Evolutionary conservation across 371 early-diverging fungal species (phyloP), one percentile per base, ranked within the genome.

Genomic region (Apophysomyces sp.): DNA sequence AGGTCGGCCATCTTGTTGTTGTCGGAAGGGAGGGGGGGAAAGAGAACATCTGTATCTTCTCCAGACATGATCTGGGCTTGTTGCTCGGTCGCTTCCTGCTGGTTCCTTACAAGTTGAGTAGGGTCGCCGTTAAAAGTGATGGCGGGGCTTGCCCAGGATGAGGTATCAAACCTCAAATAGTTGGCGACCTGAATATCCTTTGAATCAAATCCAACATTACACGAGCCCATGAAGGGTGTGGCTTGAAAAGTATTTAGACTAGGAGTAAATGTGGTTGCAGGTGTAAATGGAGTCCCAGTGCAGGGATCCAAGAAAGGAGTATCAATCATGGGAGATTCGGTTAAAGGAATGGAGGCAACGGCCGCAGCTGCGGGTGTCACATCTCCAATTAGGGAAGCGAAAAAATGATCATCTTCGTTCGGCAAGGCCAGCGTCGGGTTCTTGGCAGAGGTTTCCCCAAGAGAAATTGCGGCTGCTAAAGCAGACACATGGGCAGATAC

Each of bases 21-120:
- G 8, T 69, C 76, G 9, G 68, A 62, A 59, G 68, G 52, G 27
- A 73, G 62, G 32, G 77, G 74, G 57, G 77, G 77, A 44, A 77
- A 77, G 26, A 77, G 74, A 34, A 49, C 56, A 24, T 77, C 68
- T 12, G 69, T 55, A 9, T 41, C 27, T n/a, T 54, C 30, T 9
- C 61, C 60, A 30, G 56, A 26, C 55, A 62, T n/a, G 62, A 29
- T 3, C 24, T 13, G 3, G 55, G 36, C 4, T 28, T 39, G 37
- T 52, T 52, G 52, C n/a, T n/a, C n/a, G n/a, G n/a, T n/a, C n/a
- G n/a, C n/a, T n/a, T 30, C 26, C 15, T 49, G 37, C 31, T 7
- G 34, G 9, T 57, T 44, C 49, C 37, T 34, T 13, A 26, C 31
- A 13, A 71, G 52, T 39, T 68, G 60, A 16, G 65, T 49, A 1